Base-by-base conservation (phyloP, 2,329 filamentous ascomycete genomes). In the Neocatenulostroma microsporum region DNA sequence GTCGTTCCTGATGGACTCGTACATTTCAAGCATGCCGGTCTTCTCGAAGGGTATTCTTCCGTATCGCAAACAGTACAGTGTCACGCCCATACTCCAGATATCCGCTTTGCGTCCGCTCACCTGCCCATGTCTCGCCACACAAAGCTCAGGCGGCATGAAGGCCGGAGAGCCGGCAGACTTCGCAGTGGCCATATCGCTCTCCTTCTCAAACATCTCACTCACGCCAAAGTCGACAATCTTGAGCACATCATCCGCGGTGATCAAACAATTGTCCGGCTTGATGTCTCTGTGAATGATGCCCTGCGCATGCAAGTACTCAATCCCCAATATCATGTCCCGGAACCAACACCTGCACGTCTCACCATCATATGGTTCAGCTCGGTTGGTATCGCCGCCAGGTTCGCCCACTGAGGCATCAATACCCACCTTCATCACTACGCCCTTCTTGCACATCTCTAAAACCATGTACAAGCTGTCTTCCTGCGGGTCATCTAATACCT, bases 181-280 rank as follows among this genome's bases (percentile, higher is more conserved):
- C 40, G 82, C 80, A 0, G 86, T 94, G 58, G 78, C 80, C 91
- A 96, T 96, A 30, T 85, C 74, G 2, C 74, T 77, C 39, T 82
- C 71, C 58, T 93, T 94, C 56, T 89, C 82, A 50, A 98, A 98
- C 80, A 98, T 95, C 57, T 98, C 89, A 1, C 89, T 96, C 6
- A 96, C 91, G n/a, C 91, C 91, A 69, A 98, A 98, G 61, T 96
- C 91, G 35, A 94, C 87, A 47, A 98, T 82, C 60, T 96, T 98
- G 35, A 98, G 74, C n/a, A 94, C 79, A 52, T 96, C 83, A 37
- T 95, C 88, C 23, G 81, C 75, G 0, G 87, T 94, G 25, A 98
- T 68, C 6, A 98, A 73, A 36, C 94, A 81, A 51, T 98, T 98
- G 60, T 96, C 91, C 0, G 91, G 91, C 62, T 98, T 98, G 66